phyloP scores from a whole-genome alignment of 257 asterid genomes.

The Solanum sejunctum region DNA sequence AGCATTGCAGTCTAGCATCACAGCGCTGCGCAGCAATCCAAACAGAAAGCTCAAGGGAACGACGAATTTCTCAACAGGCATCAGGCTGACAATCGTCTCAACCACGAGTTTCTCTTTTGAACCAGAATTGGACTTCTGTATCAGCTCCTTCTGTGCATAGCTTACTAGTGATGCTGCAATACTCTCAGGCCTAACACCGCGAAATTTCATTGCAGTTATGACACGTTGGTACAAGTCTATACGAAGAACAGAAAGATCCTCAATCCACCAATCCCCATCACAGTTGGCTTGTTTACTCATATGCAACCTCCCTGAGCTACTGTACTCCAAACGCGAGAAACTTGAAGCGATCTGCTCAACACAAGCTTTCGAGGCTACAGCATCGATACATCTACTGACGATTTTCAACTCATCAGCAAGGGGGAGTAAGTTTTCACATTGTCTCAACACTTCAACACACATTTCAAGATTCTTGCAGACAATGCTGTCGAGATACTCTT shows the following conservation, averaged over 20 bases:
- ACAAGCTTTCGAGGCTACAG: conserved; percentile 88
- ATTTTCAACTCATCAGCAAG: conserved; percentile 73
- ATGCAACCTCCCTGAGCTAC: conserved; percentile 87
- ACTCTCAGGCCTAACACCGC: conserved; percentile 94
- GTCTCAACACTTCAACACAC: conserved; percentile 77
- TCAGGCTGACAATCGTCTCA: conserved; percentile 71
- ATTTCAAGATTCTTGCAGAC: conserved; percentile 74
- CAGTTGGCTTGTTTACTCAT: conserved; percentile 64
- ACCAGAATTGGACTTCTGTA: conserved; percentile 39
- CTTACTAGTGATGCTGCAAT: conserved; percentile 80
- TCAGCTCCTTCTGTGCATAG: conserved; percentile 66
- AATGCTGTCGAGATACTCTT: conserved; percentile 58
- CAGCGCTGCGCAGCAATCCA: conserved; percentile 67
- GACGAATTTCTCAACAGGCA: conserved; percentile 73
- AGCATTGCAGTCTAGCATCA: conserved; percentile 62
- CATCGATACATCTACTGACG: conserved; percentile 57
- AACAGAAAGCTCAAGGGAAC: conserved; percentile 72
- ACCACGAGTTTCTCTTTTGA: conserved; percentile 54
- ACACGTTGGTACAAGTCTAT: conserved; percentile 63
- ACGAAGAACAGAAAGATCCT: conserved; percentile 70
- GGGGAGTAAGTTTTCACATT: conserved; percentile 72
- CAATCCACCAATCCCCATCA: conserved; percentile 98
- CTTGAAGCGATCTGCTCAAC: conserved; percentile 96
- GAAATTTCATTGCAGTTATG: conserved; percentile 69
- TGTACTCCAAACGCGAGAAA: conserved; percentile 80